phyloP scores from a whole-genome alignment of 2,329 filamentous ascomycete genomes.

The Fusarium sp. region DNA sequence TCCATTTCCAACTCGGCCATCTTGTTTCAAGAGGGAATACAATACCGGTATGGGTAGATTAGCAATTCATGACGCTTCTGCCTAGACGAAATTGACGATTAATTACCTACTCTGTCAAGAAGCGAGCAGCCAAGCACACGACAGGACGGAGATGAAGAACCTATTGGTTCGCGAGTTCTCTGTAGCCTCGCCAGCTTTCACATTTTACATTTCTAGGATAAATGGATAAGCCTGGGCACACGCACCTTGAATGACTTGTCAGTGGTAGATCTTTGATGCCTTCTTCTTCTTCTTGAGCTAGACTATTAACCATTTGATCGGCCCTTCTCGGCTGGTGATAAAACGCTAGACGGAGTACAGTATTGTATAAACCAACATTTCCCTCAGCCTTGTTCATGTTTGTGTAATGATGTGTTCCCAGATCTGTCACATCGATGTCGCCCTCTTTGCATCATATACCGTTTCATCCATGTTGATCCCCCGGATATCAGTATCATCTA shows the following conservation, averaged over 20 bases:
- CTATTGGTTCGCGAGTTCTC: slow-evolving; percentile 26
- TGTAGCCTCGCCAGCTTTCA: slow-evolving; percentile 16
- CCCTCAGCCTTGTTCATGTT: slow-evolving; percentile 26
- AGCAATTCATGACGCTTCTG: slow-evolving; percentile 27
- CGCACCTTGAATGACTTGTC: slow-evolving; percentile 5
- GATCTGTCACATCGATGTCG: slow-evolving; percentile 34
- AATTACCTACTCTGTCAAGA: slow-evolving; percentile 28
- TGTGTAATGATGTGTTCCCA: slow-evolving; percentile 23
- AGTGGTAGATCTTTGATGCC: background rate
- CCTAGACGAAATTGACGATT: slow-evolving; percentile 20
- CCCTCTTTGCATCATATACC: slow-evolving; percentile 35
- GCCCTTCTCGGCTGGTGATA: slow-evolving; percentile 24
- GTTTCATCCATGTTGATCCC: slow-evolving; percentile 40
- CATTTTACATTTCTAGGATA: slow-evolving; percentile 4
- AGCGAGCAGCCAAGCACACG: slow-evolving; percentile 35
- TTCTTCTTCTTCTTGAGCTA: background rate
- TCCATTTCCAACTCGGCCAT: background rate
- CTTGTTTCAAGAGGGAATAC: slow-evolving; percentile 1
- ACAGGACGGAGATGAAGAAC: slow-evolving; percentile 26
- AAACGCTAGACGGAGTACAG: background rate
- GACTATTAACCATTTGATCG: slow-evolving; percentile 21
- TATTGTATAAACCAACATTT: background rate
- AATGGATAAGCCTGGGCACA: slow-evolving; percentile 16
- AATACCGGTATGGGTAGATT: background rate
- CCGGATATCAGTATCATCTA: slow-evolving; percentile 19